Base-by-base conservation (phyloP, 306 rosid species). In the Acmispon strigosus region DNA sequence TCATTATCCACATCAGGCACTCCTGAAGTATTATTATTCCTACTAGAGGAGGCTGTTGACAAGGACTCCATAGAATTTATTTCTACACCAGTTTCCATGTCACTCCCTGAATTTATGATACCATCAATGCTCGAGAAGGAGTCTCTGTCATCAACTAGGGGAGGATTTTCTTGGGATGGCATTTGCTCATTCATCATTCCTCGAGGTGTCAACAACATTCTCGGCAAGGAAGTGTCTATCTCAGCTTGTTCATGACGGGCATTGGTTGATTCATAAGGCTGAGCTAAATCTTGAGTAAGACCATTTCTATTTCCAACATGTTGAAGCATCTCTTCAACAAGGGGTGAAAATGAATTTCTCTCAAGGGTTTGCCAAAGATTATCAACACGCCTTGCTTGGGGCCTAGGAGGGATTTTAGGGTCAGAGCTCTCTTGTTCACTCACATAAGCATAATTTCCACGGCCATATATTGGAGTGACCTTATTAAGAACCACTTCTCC, bases 381-480 rank as follows among this genome's bases (percentile, higher is more conserved):
- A 78, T 95, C 97, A 63, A 91, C 96, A 61, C 96, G 87, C 69
- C 86, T 80, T 13, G 96, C 99, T 3, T 79, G 88, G 14, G 99
- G 99, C 80, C 99, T 80, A 17, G 12, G 70, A 62, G 97, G 97
- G 62, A 91, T 81, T 72, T 87, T 87, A 71, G 84, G 84, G 69
- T 77, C 43, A 17, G 87, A 73, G 76, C 85, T 92, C 36, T 91
- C 97, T 55, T 6, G 8, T 32, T 95, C 97, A 7, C 73, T 62
- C 67, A 42, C 82, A 1, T 45, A 76, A 10, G 43, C 62, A 73
- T 52, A 82, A 73, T 83, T 82, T 32, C 89, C 96, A 24, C 90
- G 90, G 10, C 97, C 99, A 81, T 85, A 95, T 55, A 95, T 95
- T 14, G 99, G 99, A 9, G 91, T 95, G 66, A 95, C 86, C 61